phyloP scores from a whole-genome alignment of 768 basidiomycete genomes.

The Collybia sp. region DNA sequence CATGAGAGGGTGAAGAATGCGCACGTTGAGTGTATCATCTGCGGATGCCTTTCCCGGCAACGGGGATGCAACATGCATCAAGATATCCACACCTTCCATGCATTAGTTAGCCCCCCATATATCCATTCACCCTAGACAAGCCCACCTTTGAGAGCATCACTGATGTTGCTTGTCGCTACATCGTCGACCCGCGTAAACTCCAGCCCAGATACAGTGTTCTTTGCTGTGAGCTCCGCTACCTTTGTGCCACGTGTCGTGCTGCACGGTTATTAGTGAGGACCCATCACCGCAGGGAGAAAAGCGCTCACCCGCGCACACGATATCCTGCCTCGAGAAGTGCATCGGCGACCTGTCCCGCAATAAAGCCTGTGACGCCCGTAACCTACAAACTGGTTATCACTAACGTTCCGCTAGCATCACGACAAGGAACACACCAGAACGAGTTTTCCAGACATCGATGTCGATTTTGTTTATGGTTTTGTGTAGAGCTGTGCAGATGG shows the following conservation, averaged over 20 bases:
- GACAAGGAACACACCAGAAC: too few species aligned
- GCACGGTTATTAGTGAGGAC: not conserved
- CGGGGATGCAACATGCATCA: slow-evolving; percentile 28
- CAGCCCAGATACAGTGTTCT: slow-evolving; percentile 2
- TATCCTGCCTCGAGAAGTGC: slow-evolving; percentile 9
- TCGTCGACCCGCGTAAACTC: slow-evolving; percentile 8
- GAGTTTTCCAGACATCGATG: too few species aligned
- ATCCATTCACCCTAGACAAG: not conserved
- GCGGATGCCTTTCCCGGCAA: slow-evolving; percentile 5
- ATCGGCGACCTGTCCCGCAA: slow-evolving; percentile 10
- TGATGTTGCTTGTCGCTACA: slow-evolving; percentile 7
- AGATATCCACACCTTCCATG: slow-evolving; percentile 35
- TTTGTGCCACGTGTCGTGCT: slow-evolving; percentile 6
- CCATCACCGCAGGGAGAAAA: not conserved
- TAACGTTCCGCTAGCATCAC: too few species aligned
- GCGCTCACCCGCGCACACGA: slow-evolving; percentile 12
- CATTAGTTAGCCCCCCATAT: slow-evolving; percentile 19
- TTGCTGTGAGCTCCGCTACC: slow-evolving; percentile 2
- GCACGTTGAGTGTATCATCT: slow-evolving; percentile 3
- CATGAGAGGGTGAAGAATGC: not conserved
- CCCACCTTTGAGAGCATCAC: slow-evolving; percentile 9
- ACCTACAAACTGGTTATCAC: slow-evolving; percentile 7
- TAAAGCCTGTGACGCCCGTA: slow-evolving; percentile 12
- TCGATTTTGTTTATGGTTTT: too few species aligned
- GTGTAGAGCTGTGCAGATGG: too few species aligned